Conservation (phyloP, 1,284 basidiomycete genomes). For the Moniliella sp. region DNA sequence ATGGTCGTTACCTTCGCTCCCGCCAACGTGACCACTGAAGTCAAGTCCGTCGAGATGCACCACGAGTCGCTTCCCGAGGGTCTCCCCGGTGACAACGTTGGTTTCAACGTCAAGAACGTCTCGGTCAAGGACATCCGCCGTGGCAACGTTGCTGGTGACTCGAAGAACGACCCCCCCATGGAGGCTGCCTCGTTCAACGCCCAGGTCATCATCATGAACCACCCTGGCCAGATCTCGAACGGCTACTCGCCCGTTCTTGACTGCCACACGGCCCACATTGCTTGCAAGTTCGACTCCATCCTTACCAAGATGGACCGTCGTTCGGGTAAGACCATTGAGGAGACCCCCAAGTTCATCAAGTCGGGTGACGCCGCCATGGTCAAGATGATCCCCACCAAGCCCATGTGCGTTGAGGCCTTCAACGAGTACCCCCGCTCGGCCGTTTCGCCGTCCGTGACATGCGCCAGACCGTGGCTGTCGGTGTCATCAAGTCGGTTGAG, state of each 20-base stretch:
- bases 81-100: constrained; percentile 94
- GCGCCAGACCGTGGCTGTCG: constrained; percentile 46
- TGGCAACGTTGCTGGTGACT: constrained; percentile 96
- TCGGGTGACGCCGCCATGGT: constrained; percentile 56
- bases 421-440: constrained; percentile 96
- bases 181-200: constrained; percentile 98
- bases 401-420: constrained; percentile 95
- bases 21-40: constrained; percentile 95
- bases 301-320: constrained; percentile 93
- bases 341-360: constrained; percentile 66
- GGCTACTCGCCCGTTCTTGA: constrained; percentile 95
- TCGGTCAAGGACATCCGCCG: constrained; percentile 99
- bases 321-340: constrained; percentile 76
- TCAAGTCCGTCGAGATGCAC: constrained; percentile 99
- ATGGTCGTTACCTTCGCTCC: constrained; percentile 92
- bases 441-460: constrained; percentile 55
- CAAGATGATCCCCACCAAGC: constrained; percentile 88
- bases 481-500: constrained; percentile 57
- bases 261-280: constrained; percentile 99
- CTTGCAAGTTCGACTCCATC: constrained; percentile 95
- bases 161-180: constrained; percentile 98
- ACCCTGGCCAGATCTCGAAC: constrained; percentile 97
- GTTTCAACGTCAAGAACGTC: constrained; percentile 80
- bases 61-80: constrained; percentile 95
- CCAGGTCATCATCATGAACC: constrained; percentile 99